Conservation (phyloP, 1,284 basidiomycete genomes). For the Clitocybe nebularis region DNA sequence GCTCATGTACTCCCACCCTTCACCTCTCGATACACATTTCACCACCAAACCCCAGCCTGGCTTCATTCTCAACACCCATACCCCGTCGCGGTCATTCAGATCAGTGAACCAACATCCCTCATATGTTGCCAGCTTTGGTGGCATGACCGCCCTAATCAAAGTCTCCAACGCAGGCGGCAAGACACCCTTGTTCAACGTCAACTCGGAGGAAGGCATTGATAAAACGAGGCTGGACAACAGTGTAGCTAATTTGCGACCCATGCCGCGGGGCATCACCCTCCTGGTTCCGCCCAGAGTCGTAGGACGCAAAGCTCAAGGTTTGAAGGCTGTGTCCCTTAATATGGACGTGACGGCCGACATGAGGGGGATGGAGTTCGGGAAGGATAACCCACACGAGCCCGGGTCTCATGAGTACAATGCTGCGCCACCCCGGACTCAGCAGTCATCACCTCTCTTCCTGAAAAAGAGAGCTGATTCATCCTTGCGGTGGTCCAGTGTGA, state of each 20-base stretch:
- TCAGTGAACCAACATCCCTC: constrained; percentile 4
- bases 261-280: constrained; percentile 18
- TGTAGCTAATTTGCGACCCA: constrained; percentile 15
- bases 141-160: constrained; percentile 26
- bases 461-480: too few species aligned
- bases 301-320: constrained; percentile 28
- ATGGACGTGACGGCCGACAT: constrained; percentile 21
- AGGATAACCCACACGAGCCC: constrained; percentile 16
- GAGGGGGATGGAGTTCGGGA: constrained; percentile 1
- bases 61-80: constrained; percentile 40
- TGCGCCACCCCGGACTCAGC: neutral
- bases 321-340: constrained; percentile 31
- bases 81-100: constrained; percentile 3
- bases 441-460: constrained; percentile 1
- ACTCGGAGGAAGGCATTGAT: constrained; percentile 23
- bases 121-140: constrained; percentile 35
- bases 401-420: constrained; percentile 19
- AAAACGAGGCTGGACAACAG: constrained; percentile 11
- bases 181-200: constrained; percentile 20
- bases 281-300: constrained; percentile 32
- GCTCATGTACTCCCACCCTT: constrained; percentile 52
- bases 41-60: constrained; percentile 53
- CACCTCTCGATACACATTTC: constrained; percentile 50
- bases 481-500: too few species aligned
- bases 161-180: constrained; percentile 13